phyloP scores from a whole-genome alignment of 73 alveolate species.

The Paramecium primaurelia region DNA sequence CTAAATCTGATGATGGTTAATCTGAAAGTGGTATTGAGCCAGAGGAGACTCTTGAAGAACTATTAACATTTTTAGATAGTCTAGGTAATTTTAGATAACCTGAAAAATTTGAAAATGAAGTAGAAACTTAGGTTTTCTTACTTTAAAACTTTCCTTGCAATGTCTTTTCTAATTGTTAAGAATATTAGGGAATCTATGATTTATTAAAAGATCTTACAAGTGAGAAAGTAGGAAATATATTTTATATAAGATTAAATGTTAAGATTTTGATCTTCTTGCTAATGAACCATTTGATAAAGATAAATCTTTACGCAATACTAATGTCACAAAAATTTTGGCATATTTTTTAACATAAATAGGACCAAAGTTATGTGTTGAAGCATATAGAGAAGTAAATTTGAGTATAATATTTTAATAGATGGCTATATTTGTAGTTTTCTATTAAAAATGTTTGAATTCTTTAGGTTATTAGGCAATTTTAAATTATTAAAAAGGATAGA shows the following conservation, averaged over 20 bases:
- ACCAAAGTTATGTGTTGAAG: conserved; percentile 24
- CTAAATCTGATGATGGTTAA: conserved; percentile 56
- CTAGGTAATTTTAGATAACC: conserved; percentile 5
- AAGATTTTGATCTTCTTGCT: conserved; percentile 22
- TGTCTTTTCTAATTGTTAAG: not conserved
- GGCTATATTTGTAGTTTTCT: not conserved
- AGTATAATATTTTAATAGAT: not conserved
- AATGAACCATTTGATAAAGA: conserved; percentile 52
- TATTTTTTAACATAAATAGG: conserved; percentile 47
- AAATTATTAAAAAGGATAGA: not conserved
- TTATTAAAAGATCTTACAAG: not conserved
- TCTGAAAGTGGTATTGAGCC: conserved; percentile 30
- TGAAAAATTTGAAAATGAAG: not conserved
- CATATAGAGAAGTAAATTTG: conserved; percentile 43
- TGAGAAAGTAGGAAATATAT: not conserved
- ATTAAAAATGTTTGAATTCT: not conserved
- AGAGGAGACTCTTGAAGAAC: conserved; percentile 51
- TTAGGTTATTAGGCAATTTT: not conserved
- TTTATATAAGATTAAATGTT: not conserved
- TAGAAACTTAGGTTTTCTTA: not conserved
- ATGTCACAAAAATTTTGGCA: conserved; percentile 47
- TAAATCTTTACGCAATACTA: conserved; percentile 36
- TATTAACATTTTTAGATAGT: conserved; percentile 50
- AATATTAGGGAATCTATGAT: not conserved
- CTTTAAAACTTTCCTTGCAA: not conserved